phyloP scores from a whole-genome alignment of 345 rosid species.

The Bruguiera sexangula region DNA sequence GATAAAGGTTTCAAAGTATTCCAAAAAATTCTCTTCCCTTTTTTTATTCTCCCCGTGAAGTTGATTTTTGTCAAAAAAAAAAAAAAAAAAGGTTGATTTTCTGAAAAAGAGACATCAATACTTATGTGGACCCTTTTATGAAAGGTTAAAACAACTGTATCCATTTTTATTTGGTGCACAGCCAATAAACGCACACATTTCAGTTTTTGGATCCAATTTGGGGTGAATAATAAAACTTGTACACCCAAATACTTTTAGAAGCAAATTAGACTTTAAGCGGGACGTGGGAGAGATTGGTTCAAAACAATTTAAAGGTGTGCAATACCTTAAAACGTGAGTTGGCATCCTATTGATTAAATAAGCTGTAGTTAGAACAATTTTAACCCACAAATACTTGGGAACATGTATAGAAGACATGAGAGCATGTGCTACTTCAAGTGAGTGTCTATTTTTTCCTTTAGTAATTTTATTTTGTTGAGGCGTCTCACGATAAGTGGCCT shows the following conservation, averaged over 20 bases:
- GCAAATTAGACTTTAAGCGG: not conserved
- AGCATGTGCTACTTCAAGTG: too few relatives aligned
- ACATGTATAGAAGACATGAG: too few relatives aligned
- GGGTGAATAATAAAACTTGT: not conserved
- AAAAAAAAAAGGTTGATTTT: not conserved
- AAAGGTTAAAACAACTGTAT: not conserved
- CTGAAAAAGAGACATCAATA: not conserved
- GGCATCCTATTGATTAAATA: too few relatives aligned
- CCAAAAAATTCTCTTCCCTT: not conserved
- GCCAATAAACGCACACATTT: not conserved
- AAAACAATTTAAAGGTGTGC: too few relatives aligned
- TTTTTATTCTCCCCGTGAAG: not conserved
- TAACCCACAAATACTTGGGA: too few relatives aligned
- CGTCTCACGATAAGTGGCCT: not conserved
- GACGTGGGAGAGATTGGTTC: too few relatives aligned
- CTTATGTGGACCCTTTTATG: not conserved
- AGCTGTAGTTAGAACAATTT: too few relatives aligned
- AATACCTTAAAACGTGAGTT: too few relatives aligned
- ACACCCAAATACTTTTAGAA: slow-evolving; percentile 1
- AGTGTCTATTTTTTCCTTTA: not conserved
- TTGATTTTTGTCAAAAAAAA: not conserved
- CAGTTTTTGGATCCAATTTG: not conserved
- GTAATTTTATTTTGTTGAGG: not conserved
- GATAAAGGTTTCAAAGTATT: not conserved
- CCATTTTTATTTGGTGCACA: not conserved